Percentiles rank a stretch among this genome's conserved stretches.
These are phyloP conservation scores for Quillaja saponaria DNA, from an alignment of 306 rosid genomes.

Conservation along the genomic window DNA sequence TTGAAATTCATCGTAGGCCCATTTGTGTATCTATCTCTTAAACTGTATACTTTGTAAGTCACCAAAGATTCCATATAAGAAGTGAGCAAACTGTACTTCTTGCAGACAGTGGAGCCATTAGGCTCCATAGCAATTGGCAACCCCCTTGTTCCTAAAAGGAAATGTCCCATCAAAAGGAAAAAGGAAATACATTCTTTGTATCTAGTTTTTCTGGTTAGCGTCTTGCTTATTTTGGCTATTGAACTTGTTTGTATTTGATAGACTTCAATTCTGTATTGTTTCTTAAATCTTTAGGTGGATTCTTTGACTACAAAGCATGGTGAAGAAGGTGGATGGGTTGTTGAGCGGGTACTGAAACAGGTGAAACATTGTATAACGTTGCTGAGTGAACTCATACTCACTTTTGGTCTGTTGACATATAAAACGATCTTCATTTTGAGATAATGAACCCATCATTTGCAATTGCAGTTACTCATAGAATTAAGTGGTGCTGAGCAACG, in stretches of 20 bases:
- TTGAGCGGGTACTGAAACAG: conserved; percentile 74
- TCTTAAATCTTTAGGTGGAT: conserved; percentile 56
- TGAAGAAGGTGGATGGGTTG: conserved; percentile 81
- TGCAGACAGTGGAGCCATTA: no score
- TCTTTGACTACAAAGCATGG: conserved; percentile 81
- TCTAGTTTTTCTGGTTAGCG: conserved; percentile 1
- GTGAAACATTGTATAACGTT: conserved; percentile 34
- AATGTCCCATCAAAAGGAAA: conserved; percentile 60
- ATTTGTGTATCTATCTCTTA: no score
- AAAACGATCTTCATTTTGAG: background rate
- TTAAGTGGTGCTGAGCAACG: conserved; percentile 82
- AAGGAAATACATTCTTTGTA: background rate
- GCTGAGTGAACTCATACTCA: background rate
- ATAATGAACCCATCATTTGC: conserved; percentile 34
- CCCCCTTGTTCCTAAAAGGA: no score
- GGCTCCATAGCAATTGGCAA: no score
- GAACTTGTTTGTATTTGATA: conserved; percentile 48
- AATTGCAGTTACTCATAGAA: conserved; percentile 60
- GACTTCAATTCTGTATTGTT: background rate
- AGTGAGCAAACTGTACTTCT: no score
- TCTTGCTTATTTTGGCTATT: background rate
- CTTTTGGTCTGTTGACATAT: background rate
- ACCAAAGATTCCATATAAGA: no score
- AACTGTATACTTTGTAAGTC: no score
- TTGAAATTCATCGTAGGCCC: no score